These are phyloP conservation scores for Naganishia liquefaciens DNA, from an alignment of 1,284 basidiomycete species.

Conservation along the genomic window DNA sequence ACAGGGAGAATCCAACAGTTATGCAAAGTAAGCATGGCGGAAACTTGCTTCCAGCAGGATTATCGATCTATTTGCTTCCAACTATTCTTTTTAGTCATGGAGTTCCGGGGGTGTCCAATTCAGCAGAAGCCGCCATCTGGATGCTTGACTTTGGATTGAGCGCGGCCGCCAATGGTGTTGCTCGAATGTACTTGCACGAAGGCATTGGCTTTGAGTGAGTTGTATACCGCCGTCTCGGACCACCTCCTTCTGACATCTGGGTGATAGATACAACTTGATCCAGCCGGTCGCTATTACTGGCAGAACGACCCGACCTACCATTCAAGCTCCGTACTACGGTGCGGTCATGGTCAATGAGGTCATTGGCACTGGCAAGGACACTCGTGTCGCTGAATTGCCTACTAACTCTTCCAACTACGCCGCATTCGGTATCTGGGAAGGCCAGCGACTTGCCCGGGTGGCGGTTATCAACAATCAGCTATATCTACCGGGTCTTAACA, in stretches of 20 bases:
- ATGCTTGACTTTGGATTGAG: conserved; percentile 65
- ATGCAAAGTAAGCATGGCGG: conserved; percentile 59
- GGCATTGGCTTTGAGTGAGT: conserved; percentile 55
- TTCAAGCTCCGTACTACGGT: conserved; percentile 65
- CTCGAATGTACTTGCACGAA: conserved; percentile 55
- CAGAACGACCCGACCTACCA: conserved; percentile 43
- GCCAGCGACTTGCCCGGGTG: conserved; percentile 56
- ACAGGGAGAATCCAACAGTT: conserved; percentile 45
- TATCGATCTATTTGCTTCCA: conserved; percentile 56
- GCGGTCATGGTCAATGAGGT: conserved; percentile 59
- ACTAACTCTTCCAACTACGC: conserved; percentile 60
- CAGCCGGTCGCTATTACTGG: conserved; percentile 55
- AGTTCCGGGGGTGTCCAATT: conserved; percentile 67
- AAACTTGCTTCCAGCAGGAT: conserved; percentile 62
- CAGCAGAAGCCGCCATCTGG: conserved; percentile 70
- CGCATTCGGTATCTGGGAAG: conserved; percentile 64
- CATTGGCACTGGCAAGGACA: conserved; percentile 54
- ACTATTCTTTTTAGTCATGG: conserved; percentile 57
- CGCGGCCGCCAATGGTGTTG: conserved; percentile 53
- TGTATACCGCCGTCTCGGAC: conserved; percentile 52
- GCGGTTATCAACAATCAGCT: conserved; percentile 60
- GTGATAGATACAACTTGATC: conserved; percentile 57
- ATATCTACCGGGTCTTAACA: conserved; percentile 27
- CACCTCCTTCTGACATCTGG: conserved; percentile 27
- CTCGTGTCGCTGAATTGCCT: conserved; percentile 60